Conservation (phyloP, 129 eudicot species). For the Pseudognaphalium luteoalbum region DNA sequence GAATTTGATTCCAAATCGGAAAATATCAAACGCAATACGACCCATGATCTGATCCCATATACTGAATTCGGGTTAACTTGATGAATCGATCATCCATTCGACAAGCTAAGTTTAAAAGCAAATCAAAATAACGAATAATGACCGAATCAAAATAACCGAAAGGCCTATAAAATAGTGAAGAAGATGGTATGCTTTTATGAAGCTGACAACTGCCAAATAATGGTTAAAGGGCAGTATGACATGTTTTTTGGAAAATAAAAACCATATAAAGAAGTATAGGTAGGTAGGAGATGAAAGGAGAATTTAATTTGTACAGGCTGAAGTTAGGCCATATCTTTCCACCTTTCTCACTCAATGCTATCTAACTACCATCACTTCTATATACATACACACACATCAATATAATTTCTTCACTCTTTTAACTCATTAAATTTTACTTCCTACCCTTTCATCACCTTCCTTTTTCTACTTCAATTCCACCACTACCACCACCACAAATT, state of each 20-base stretch:
- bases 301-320: constrained; percentile 44
- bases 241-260: constrained; percentile 12
- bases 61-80: background rate
- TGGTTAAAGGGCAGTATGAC: constrained; percentile 10
- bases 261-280: constrained; percentile 41
- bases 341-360: constrained; percentile 45
- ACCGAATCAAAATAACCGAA: constrained; percentile 2
- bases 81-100: background rate
- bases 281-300: constrained; percentile 43
- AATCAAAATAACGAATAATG: background rate
- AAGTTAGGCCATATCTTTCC: constrained; percentile 39
- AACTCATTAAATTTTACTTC: constrained; percentile 17
- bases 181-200: constrained; percentile 25
- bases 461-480: background rate
- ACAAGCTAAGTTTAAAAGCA: background rate
- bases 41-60: background rate
- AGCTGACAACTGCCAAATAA: constrained; percentile 43
- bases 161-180: background rate
- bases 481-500: background rate
- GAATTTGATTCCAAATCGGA: background rate
- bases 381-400: constrained; percentile 29
- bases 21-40: background rate
- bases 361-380: constrained; percentile 37
- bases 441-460: background rate
- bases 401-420: constrained; percentile 26